Conservation (phyloP, 441 rosid species). For the Populus hybrid region DNA sequence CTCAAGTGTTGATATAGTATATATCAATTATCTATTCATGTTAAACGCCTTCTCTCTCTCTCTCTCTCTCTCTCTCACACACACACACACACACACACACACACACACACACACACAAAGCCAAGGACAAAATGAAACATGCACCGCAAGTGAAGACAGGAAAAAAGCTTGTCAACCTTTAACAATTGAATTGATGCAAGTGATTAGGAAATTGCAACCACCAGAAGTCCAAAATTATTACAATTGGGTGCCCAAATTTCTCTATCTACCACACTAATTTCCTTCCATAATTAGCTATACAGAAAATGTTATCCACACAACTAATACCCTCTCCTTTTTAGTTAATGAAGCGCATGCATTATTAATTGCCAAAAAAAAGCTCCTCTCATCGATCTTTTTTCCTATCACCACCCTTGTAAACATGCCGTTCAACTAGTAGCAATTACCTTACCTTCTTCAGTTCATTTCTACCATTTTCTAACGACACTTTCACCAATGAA, state of each 20-base stretch:
- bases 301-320: not conserved
- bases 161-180: not conserved
- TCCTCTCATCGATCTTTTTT: not conserved
- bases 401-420: too few relatives aligned
- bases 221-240: not conserved
- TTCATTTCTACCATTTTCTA: conserved; percentile 13
- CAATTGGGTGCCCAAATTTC: not conserved
- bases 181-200: conserved; percentile 6
- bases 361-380: not conserved
- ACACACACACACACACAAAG: too few relatives aligned
- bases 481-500: conserved; percentile 15
- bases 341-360: not conserved
- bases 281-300: not conserved
- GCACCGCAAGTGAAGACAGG: conserved; percentile 3
- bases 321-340: not conserved
- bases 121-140: not conserved
- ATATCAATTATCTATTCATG: conserved; percentile 3
- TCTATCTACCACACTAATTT: not conserved
- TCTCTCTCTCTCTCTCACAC: not conserved
- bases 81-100: too few relatives aligned
- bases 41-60: not conserved
- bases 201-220: conserved; percentile 5
- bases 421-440: not conserved
- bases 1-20: conserved; percentile 43
- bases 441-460: not conserved